phyloP scores from a whole-genome alignment of 805 yeast genomes.

The Saturnispora kantuleensis region DNA sequence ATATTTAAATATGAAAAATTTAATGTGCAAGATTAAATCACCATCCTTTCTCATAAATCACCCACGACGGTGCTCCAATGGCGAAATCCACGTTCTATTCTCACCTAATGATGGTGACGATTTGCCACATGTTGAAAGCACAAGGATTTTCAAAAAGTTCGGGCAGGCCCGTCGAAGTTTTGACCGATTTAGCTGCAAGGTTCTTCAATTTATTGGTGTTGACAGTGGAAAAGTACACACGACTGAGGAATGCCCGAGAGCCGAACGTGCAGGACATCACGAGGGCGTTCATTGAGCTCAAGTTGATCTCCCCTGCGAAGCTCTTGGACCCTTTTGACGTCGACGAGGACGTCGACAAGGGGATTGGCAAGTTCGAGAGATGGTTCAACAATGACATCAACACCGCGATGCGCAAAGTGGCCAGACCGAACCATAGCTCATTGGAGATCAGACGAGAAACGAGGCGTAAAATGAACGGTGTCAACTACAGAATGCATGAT shows the following conservation, averaged over 20 bases:
- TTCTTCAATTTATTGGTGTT: conserved; percentile 46
- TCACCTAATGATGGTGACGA: conserved; percentile 23
- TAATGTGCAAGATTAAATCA: not conserved
- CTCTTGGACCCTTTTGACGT: conserved; percentile 46
- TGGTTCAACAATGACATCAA: conserved; percentile 46
- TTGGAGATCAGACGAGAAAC: conserved; percentile 18
- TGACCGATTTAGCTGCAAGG: conserved; percentile 69
- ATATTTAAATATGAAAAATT: not conserved
- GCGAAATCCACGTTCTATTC: conserved; percentile 22
- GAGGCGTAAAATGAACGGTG: conserved; percentile 15
- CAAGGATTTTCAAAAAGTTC: conserved; percentile 77
- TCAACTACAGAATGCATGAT: conserved; percentile 24
- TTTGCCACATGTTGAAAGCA: conserved; percentile 55
- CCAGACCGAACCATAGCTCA: conserved; percentile 25
- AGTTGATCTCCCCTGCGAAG: conserved; percentile 50
- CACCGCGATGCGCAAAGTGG: conserved; percentile 31
- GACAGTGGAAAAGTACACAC: conserved; percentile 42
- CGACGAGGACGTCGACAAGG: conserved; percentile 34
- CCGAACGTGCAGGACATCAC: conserved; percentile 53
- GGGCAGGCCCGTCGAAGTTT: conserved; percentile 51
- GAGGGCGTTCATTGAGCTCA: conserved; percentile 56
- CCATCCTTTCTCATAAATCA: not conserved
- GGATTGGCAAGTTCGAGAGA: conserved; percentile 40
- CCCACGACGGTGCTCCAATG: conserved; percentile 10
- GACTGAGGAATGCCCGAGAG: conserved; percentile 31